Conservation (phyloP, 257 asterid species). For the Solanum pinnatisectum region DNA sequence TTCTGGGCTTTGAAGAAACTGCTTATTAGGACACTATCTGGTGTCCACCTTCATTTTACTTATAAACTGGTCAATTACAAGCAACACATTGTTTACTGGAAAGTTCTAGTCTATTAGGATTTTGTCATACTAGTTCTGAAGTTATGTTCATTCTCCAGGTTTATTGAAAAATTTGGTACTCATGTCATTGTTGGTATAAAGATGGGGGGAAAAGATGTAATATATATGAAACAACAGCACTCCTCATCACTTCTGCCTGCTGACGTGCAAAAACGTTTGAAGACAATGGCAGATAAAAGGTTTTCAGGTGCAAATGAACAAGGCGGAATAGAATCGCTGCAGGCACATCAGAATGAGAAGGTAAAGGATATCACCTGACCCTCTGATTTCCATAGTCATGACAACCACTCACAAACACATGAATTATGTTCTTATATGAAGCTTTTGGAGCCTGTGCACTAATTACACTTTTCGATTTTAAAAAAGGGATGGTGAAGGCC, state of each 20-base stretch:
- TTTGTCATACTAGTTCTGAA: not conserved
- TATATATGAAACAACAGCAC: slow-evolving; percentile 87
- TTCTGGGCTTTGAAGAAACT: not conserved
- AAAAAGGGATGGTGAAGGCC: not conserved
- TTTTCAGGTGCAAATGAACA: slow-evolving; percentile 55
- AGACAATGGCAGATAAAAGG: slow-evolving; percentile 80
- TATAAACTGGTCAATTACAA: not conserved
- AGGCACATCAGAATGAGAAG: slow-evolving; percentile 40
- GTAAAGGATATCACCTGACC: slow-evolving; percentile 21
- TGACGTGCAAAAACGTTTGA: slow-evolving; percentile 77
- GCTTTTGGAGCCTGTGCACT: not conserved
- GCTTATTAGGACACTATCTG: not conserved
- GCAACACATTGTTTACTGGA: not conserved
- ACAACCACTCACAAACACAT: not conserved
- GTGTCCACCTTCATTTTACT: not conserved
- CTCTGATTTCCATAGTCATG: not conserved
- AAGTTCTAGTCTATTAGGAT: not conserved
- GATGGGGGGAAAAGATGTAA: slow-evolving; percentile 98
- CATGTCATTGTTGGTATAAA: slow-evolving; percentile 87
- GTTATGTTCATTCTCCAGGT: slow-evolving; percentile 38
- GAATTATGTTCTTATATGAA: not conserved
- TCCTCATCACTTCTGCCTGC: slow-evolving; percentile 77
- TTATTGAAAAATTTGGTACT: slow-evolving; percentile 86
- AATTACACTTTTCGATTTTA: not conserved
- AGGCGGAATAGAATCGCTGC: slow-evolving; percentile 32